Conservation (phyloP, 108 stramenopile species). For the Mediolabrus comicus region DNA sequence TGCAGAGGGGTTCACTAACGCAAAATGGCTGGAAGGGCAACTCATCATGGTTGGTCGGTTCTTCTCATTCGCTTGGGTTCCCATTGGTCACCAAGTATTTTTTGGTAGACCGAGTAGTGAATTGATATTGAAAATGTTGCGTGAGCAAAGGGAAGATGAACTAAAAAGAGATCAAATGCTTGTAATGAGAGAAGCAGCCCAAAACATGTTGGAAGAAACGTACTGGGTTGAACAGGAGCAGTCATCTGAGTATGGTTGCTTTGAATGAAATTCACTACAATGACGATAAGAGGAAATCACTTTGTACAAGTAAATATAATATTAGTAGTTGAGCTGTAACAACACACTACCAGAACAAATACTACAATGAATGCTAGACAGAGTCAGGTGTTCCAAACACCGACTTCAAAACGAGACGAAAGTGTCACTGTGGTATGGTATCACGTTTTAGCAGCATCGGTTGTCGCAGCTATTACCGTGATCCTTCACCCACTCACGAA, state of each 20-base stretch:
- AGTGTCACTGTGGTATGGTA: too few species aligned
- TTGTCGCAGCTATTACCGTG: not conserved
- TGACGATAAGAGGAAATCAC: too few species aligned
- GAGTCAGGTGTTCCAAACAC: not conserved
- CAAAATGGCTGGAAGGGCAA: constrained; percentile 76
- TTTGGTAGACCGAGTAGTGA: constrained; percentile 74
- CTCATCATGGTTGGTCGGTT: constrained; percentile 70
- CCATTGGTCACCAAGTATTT: constrained; percentile 78
- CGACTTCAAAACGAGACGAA: too few species aligned
- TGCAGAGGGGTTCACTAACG: constrained; percentile 53
- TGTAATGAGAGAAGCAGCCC: constrained; percentile 15
- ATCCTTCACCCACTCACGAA: not conserved
- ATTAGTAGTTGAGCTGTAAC: not conserved
- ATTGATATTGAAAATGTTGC: constrained; percentile 63
- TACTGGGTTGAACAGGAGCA: constrained; percentile 29
- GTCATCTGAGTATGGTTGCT: constrained; percentile 14
- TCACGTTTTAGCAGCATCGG: not conserved
- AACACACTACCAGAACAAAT: not conserved
- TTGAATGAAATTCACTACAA: constrained; percentile 5
- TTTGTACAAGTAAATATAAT: not conserved
- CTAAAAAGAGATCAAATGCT: constrained; percentile 19
- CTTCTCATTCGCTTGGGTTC: constrained; percentile 80
- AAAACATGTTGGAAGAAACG: constrained; percentile 25
- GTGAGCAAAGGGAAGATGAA: constrained; percentile 21
- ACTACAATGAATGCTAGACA: too few species aligned